These are phyloP conservation scores for Pulveroboletus sp. DNA, from an alignment of 768 basidiomycete species.

Conservation along the genomic window DNA sequence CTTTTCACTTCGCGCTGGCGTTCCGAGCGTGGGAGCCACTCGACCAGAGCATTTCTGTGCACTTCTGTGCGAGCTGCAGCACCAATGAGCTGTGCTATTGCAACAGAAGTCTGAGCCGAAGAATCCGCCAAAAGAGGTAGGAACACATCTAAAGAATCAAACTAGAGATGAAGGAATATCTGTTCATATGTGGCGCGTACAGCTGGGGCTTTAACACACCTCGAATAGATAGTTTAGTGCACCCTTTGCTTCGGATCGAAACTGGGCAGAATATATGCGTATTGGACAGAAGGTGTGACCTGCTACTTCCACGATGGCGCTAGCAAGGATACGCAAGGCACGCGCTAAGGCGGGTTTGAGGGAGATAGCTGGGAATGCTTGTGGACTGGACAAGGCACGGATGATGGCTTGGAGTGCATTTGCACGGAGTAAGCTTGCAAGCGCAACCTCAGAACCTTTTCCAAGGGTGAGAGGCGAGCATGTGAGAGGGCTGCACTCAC, in stretches of 20 bases:
- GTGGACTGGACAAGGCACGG: constrained; percentile 52
- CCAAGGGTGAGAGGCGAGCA: not conserved
- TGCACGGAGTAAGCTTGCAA: constrained; percentile 53
- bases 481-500: constrained; percentile 28
- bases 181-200: not conserved
- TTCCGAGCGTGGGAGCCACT: constrained; percentile 63
- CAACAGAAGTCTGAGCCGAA: constrained; percentile 40
- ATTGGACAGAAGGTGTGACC: constrained; percentile 73
- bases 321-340: constrained; percentile 56
- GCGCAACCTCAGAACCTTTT: constrained; percentile 59
- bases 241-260: constrained; percentile 49
- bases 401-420: constrained; percentile 62
- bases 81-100: constrained; percentile 60
- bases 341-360: constrained; percentile 61
- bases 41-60: constrained; percentile 51
- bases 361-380: constrained; percentile 30
- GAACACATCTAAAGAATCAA: constrained; percentile 61
- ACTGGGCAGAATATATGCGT: constrained; percentile 30
- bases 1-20: constrained; percentile 52
- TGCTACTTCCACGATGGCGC: constrained; percentile 61
- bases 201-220: constrained; percentile 30
- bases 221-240: constrained; percentile 62
- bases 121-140: constrained; percentile 58
- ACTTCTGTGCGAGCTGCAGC: constrained; percentile 45
- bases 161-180: constrained; percentile 32